A percentile compares a stretch with the other conserved stretches of the same genome.
Conservation (phyloP, 805 yeast species). For the Teunomyces cretensis region DNA sequence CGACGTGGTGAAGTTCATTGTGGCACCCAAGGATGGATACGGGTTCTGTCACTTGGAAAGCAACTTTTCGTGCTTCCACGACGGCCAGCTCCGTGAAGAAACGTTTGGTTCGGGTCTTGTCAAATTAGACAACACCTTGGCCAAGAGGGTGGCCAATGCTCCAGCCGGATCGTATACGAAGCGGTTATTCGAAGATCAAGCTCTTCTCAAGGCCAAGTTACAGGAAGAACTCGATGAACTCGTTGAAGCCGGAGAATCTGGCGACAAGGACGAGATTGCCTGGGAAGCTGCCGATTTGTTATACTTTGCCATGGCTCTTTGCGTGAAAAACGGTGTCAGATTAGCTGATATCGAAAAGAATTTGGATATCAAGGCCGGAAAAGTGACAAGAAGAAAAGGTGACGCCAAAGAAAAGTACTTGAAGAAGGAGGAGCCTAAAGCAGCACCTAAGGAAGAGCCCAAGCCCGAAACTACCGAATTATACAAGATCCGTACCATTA, state of each 20-base stretch:
- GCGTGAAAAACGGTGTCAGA: constrained; percentile 71
- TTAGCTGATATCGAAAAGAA: constrained; percentile 80
- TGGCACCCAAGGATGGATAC: constrained; percentile 70
- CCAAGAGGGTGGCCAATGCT: constrained; percentile 62
- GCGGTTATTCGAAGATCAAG: constrained; percentile 77
- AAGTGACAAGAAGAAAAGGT: constrained; percentile 91
- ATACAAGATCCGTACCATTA: constrained; percentile 53
- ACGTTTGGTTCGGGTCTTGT: constrained; percentile 66
- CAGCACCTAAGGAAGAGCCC: constrained; percentile 11
- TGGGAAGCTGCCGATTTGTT: constrained; percentile 97
- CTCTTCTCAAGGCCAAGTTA: constrained; percentile 78
- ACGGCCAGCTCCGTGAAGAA: constrained; percentile 32
- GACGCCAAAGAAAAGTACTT: constrained; percentile 88
- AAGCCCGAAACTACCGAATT: constrained; percentile 26
- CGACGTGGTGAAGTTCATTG: constrained; percentile 85
- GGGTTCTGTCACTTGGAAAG: constrained; percentile 92
- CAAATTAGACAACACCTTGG: constrained; percentile 65
- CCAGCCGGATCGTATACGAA: constrained; percentile 95
- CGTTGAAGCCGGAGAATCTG: constrained; percentile 64
- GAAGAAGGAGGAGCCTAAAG: constrained; percentile 20
- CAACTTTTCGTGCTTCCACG: constrained; percentile 68
- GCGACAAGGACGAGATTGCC: constrained; percentile 53
- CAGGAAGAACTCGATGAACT: constrained; percentile 96
- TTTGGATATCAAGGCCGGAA: constrained; percentile 76
- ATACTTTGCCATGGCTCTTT: constrained; percentile 54